Evolutionary conservation across 2,329 filamentous ascomycete genomes (phyloP).

Genomic region (Penicillium occitanis): DNA sequence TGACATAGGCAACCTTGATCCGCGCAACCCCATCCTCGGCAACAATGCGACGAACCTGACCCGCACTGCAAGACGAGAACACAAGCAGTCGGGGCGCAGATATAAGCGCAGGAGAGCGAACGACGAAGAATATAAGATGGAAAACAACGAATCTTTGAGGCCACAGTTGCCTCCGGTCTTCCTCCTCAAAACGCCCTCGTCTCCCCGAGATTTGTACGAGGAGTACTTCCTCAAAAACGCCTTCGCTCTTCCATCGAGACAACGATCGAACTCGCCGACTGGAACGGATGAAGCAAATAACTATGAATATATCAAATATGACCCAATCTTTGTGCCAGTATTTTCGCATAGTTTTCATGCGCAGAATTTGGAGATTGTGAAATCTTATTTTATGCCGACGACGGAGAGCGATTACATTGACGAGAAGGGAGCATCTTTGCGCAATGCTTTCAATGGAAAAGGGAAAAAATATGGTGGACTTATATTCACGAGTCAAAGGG

Average conservation of each 20-base stretch:
- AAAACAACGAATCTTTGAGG: not conserved
- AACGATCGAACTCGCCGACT: slow-evolving; percentile 1
- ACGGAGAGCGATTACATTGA: not conserved
- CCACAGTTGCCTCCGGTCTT: slow-evolving; percentile 37
- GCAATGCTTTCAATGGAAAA: slow-evolving; percentile 15
- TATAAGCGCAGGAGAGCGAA: not conserved
- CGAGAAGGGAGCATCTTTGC: not conserved
- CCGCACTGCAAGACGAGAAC: not conserved
- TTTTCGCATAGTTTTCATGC: slow-evolving; percentile 46
- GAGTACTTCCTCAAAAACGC: slow-evolving; percentile 42
- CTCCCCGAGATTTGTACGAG: slow-evolving; percentile 46
- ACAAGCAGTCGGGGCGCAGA: not conserved
- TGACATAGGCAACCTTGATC: no score
- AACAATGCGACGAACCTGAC: not conserved
- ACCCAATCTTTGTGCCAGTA: slow-evolving; percentile 47
- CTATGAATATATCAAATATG: slow-evolving; percentile 27
- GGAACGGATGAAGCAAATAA: not conserved
- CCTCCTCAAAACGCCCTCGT: slow-evolving; percentile 51
- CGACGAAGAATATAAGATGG: not conserved
- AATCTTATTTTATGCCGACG: slow-evolving; percentile 32
- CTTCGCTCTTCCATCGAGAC: slow-evolving; percentile 4
- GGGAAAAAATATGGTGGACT: slow-evolving; percentile 45
- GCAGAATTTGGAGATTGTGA: slow-evolving; percentile 37
- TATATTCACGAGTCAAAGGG: slow-evolving; percentile 52
- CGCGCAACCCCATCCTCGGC: not conserved